A percentile compares a stretch with the other conserved stretches of the same genome.
Evolutionary conservation across 2,329 filamentous ascomycete genomes (phyloP).

Genomic region (Cladorrhinum sp.): DNA sequence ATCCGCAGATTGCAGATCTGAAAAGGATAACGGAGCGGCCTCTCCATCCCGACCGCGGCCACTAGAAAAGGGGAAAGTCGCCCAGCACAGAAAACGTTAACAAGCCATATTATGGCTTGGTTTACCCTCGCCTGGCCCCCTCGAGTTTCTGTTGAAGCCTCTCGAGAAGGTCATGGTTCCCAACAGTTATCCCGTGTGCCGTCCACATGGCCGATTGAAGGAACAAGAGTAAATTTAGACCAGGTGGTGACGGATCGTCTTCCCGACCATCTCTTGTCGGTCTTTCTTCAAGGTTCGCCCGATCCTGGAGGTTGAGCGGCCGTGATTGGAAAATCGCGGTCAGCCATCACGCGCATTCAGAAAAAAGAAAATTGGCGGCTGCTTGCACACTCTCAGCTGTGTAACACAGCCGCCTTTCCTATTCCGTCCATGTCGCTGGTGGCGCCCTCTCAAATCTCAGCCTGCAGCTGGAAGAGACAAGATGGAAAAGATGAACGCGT

Average conservation of each 20-base stretch:
- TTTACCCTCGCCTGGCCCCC: background rate
- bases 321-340: background rate
- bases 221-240: slow-evolving; percentile 8
- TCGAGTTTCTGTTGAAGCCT: background rate
- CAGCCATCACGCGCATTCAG: too few relatives aligned
- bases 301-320: background rate
- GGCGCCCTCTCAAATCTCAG: slow-evolving; percentile 2
- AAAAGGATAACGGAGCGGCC: slow-evolving; percentile 6
- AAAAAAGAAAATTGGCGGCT: background rate
- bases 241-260: background rate
- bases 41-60: slow-evolving; percentile 11
- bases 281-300: background rate
- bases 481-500: background rate
- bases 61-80: slow-evolving; percentile 12
- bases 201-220: background rate
- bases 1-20: slow-evolving; percentile 14
- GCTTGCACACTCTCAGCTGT: background rate
- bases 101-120: background rate
- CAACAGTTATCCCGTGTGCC: background rate
- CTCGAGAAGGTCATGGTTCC: background rate
- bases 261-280: background rate
- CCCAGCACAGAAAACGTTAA: background rate
- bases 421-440: background rate
- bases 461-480: background rate
- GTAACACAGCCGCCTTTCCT: background rate